phyloP scores from a whole-genome alignment of 2,329 filamentous ascomycete genomes.

The Ophiobolus disseminans region DNA sequence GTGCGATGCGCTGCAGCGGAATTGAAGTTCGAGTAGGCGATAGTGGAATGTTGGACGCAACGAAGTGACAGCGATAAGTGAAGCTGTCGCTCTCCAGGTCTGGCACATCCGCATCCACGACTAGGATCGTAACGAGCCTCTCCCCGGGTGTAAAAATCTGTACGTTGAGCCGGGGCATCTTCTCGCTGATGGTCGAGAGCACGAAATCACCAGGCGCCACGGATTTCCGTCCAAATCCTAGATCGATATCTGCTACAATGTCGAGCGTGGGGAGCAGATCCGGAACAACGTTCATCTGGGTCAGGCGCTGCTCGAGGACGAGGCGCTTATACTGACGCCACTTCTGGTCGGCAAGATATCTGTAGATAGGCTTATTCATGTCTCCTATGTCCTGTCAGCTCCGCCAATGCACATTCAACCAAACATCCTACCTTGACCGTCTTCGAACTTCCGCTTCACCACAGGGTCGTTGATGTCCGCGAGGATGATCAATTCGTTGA shows the following conservation, averaged over 20 bases:
- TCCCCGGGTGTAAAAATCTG: conserved; percentile 85
- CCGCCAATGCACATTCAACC: not conserved
- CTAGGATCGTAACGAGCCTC: conserved; percentile 81
- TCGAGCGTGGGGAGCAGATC: conserved; percentile 85
- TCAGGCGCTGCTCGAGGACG: conserved; percentile 82
- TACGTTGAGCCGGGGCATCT: conserved; percentile 76
- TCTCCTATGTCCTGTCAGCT: conserved; percentile 67
- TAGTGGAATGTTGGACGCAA: conserved; percentile 76
- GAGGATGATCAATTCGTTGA: conserved; percentile 83
- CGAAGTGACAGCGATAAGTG: conserved; percentile 82
- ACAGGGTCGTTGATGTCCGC: conserved; percentile 95
- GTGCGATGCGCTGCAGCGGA: conserved; percentile 39
- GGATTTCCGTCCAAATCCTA: conserved; percentile 76
- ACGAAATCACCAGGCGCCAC: conserved; percentile 81
- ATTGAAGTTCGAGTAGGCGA: conserved; percentile 58
- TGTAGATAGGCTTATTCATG: conserved; percentile 96
- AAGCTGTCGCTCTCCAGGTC: conserved; percentile 77
- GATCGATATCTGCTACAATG: conserved; percentile 77
- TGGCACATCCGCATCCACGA: conserved; percentile 91
- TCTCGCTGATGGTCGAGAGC: conserved; percentile 74
- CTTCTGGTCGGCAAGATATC: conserved; percentile 82
- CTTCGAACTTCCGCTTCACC: conserved; percentile 93
- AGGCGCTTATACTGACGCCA: conserved; percentile 85
- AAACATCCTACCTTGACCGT: conserved; percentile 75
- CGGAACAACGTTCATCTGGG: conserved; percentile 85